phyloP scores from a whole-genome alignment of 1,284 basidiomycete genomes.

The Cutaneotrichosporon cutaneum region DNA sequence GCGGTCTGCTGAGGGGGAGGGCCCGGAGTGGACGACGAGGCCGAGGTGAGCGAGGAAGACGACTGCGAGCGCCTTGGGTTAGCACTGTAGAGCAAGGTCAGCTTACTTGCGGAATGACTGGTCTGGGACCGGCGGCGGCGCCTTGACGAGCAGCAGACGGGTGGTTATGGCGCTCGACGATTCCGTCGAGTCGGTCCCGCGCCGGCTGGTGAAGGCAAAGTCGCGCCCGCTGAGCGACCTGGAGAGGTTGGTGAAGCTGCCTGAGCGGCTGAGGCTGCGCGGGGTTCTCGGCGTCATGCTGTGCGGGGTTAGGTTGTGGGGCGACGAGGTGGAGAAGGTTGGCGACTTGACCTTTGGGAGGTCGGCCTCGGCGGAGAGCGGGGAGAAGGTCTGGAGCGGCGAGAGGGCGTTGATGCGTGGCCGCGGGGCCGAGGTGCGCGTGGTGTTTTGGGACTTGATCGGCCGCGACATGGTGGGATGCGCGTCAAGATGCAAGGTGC shows the following conservation, averaged over 20 bases:
- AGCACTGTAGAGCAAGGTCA: slow-evolving; percentile 8
- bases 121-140: slow-evolving; percentile 30
- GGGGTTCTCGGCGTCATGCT: background rate
- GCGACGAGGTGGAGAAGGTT: background rate
- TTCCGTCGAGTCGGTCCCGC: slow-evolving; percentile 4
- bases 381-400: slow-evolving; percentile 49
- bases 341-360: background rate
- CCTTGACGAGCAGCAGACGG: slow-evolving; percentile 48
- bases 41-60: slow-evolving; percentile 35
- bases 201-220: background rate
- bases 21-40: slow-evolving; percentile 32
- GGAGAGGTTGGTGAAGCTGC: slow-evolving; percentile 2
- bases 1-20: background rate
- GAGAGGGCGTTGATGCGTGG: slow-evolving; percentile 42
- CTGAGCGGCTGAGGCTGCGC: background rate
- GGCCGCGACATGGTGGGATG: slow-evolving; percentile 11
- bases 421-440: slow-evolving; percentile 29
- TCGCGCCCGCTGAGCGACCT: slow-evolving; percentile 22
- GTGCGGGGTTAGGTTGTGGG: background rate
- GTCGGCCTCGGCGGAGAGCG: slow-evolving; percentile 25
- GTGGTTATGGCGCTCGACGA: slow-evolving; percentile 26
- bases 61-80: slow-evolving; percentile 38
- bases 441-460: slow-evolving; percentile 60
- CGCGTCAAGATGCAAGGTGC: background rate
- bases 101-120: background rate